Evolutionary conservation across 257 asterid genomes (phyloP), one percentile per base, ranked within the genome.

Genomic region (Capsicum baccatum): DNA sequence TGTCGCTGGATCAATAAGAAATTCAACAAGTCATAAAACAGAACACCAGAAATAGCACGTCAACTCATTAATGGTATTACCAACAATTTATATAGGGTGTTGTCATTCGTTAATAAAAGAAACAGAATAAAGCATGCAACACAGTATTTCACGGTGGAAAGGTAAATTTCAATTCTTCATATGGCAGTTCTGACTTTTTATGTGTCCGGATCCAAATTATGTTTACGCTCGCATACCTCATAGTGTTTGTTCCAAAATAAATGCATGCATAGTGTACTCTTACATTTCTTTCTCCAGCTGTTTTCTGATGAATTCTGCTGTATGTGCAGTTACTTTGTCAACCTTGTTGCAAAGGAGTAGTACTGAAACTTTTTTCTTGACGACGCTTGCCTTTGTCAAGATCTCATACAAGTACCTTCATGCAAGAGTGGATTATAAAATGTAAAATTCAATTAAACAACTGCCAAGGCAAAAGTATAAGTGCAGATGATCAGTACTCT

Each of bases 261-360:
- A 21, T 8, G 12, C 42, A 76, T 21, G 81, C 21, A 52, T 26
- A 76, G 2, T 1, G 63, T 52, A 21, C 58, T 59, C 93, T 83
- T 76, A 90, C 93, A 89, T 89, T 87, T 90, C 93, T 88, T 89
- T 89, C 78, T 90, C 91, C 85, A 93, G 95, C 92, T 94, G 98
- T 86, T 91, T 93, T 64, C 94, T 87, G 89, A 96, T 94, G 84
- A 94, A 95, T 59, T 92, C 97, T 89, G 91, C 88, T 33, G 97
- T 89, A 83, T 94, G 98, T 71, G 99, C 99, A 48, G 97, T 92
- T 84, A 93, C 91, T 86, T 92, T 94, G 86, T 94, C 99, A 86
- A 94, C 97, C 90, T 96, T 96, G 94, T 93, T 94, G 92, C 99
- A 94, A 85, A 94, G 89, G 48, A 96, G 86, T 16, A 93, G 88